Percentiles rank a stretch among this genome's conserved stretches.
Conservation (phyloP, 1,284 basidiomycete genomes). For the Malassezia psittaci region DNA sequence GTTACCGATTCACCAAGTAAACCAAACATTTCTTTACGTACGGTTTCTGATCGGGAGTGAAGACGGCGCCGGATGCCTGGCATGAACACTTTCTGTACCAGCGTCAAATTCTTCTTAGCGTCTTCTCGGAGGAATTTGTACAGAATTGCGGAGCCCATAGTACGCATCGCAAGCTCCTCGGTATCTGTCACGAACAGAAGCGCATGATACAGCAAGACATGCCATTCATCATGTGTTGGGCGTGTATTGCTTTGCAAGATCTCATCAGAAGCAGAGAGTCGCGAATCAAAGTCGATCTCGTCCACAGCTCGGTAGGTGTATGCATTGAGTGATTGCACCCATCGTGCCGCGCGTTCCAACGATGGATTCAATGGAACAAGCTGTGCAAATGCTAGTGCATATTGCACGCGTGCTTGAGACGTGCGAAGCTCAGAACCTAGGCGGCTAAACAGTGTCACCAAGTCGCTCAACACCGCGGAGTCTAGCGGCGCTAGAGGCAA, state of each 20-base stretch:
- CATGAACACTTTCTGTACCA: conserved; percentile 5
- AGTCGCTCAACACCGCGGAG: conserved; percentile 22
- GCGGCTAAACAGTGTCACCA: conserved; percentile 32
- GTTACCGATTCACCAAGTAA: conserved; percentile 69
- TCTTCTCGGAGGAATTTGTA: conserved; percentile 59
- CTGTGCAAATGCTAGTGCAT: conserved; percentile 31
- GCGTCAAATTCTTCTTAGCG: not conserved
- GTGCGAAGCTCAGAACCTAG: conserved; percentile 34
- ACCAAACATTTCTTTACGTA: conserved; percentile 73
- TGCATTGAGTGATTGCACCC: conserved; percentile 59
- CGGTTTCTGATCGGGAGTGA: conserved; percentile 70
- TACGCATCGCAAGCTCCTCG: conserved; percentile 76
- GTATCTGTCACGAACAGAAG: conserved; percentile 80
- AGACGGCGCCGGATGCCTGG: conserved; percentile 13
- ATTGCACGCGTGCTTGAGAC: conserved; percentile 22
- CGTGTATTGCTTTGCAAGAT: conserved; percentile 61
- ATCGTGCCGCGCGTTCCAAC: conserved; percentile 23
- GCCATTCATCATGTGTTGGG: conserved; percentile 57
- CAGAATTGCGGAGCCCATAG: conserved; percentile 66
- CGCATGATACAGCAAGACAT: conserved; percentile 72
- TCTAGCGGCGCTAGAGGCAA: conserved; percentile 66
- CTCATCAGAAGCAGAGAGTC: conserved; percentile 64
- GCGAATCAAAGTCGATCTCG: conserved; percentile 84
- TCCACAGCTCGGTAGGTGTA: conserved; percentile 72
- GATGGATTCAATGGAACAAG: conserved; percentile 28